Evolutionary conservation across 306 rosid species (phyloP), one percentile per base, ranked within the genome.

Genomic region (Trifolium fragiferum): DNA sequence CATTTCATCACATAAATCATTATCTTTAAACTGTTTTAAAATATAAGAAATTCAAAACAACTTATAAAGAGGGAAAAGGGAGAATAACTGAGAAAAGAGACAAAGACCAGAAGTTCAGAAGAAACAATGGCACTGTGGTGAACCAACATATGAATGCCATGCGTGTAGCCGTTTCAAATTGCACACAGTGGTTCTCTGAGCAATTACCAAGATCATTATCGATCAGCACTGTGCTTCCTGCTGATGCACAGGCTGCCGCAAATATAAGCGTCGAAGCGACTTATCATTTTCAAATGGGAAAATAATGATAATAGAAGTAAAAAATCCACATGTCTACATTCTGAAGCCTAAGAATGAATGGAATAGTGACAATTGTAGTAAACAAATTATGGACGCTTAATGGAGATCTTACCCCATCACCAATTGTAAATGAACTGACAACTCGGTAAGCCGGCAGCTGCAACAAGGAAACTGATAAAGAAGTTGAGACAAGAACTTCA

Each of bases 161-260:
- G 78, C 90, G 94, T 41, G 97, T 91, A 62, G 98, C 94, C 0
- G 89, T 84, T 87, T 91, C 91, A 40, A 93, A 88, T 76, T 91
- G 92, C 16, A 81, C 86, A 80, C 97, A 93, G 63, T 91, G 89
- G 65, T 88, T 89, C 43, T 68, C 58, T 32, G 78, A 63, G 78
- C 98, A 93, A 70, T 80, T 75, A 69, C 55, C 86, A 37, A 91
- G 86, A 80, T 93, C 96, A 68, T 91, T 93, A 51, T 93, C 97
- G 25, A 91, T 93, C 10, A 93, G 90, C 72, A 93, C 97, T 13
- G 98, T 91, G 83, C 91, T 91, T 33, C 98, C 98, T 3, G 96
- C 96, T 60, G 93, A 91, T 76, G 98, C 96, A 86, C 98, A 91
- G 7, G 98, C 97, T 63, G 96, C 98, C 2, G 98, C 96, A 71